Evolutionary conservation across 169 alveolate species (phyloP), one percentile per base, ranked within the genome.

Genomic region (Plasmodium yoelii): DNA sequence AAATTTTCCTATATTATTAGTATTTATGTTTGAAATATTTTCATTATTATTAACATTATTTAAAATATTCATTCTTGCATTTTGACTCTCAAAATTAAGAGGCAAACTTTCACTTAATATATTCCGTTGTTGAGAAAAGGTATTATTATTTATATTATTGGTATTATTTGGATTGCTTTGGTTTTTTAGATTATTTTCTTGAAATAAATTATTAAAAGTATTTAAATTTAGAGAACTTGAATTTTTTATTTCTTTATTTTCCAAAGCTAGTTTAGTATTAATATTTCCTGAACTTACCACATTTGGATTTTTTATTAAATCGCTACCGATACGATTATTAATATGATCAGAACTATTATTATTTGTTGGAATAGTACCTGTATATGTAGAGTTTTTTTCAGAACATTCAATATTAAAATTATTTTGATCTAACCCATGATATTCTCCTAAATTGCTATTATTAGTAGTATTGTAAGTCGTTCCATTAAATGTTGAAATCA

Each of bases 171-270:
- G 2, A 22, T 0, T 24, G 1, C 44, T 26, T 59, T 70, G 18
- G 53, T 44, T 59, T 53, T 70, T 51, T 3, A 9, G 4, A 15
- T 28, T 13, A 22, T 51, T 44, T 2, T 57, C 44, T 42, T 56
- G 5, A 39, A 73, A 73, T 7, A 34, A 56, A 73, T 56, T 73
- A 18, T 7, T 73, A 22, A 73, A 73, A 13, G 87, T 18, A 73
- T 44, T 44, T 26, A 59, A 42, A 59, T 49, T 49, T 13, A 56
- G 42, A 42, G 87, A 59, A n/a, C 44, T 57, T 3, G 49, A 39
- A 47, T 59, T 73, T 34, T 26, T 73, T 46, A 51, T 7, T 5
- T 18, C 84, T 19, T 53, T 26, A 19, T 12, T 53, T 10, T 19
- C 42, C 49, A 71, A 71, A 8, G 84, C 22, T 5, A 39, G 34